These are phyloP conservation scores for Vishniacozyma victoriae DNA, from an alignment of 768 basidiomycete genomes.

Conservation along the genomic window DNA sequence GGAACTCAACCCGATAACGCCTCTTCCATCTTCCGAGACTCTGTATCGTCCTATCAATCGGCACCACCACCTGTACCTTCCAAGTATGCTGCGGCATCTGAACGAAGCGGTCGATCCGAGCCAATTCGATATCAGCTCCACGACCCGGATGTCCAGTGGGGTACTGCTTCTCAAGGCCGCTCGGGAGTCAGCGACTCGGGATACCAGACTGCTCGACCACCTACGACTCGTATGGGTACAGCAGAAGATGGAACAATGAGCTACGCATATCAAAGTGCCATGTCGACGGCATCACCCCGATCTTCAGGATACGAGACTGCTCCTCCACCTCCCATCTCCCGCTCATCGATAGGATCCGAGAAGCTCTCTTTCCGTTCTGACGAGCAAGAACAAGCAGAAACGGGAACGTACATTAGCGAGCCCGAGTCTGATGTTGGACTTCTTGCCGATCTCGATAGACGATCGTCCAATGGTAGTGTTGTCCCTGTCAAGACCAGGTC, in stretches of 20 bases:
- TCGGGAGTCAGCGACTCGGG: background rate
- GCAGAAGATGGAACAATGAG: too few relatives aligned
- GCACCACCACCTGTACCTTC: slow-evolving; percentile 36
- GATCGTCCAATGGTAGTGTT: slow-evolving; percentile 26
- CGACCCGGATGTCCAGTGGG: slow-evolving; percentile 19
- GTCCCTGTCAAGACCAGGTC: slow-evolving; percentile 1
- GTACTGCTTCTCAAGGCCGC: background rate
- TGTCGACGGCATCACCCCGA: background rate
- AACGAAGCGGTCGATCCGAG: too few relatives aligned
- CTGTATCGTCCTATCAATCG: slow-evolving; percentile 22
- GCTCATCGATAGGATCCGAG: background rate
- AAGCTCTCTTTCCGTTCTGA: slow-evolving; percentile 5
- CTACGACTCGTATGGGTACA: slow-evolving; percentile 3
- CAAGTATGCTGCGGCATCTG: background rate
- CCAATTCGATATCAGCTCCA: slow-evolving; percentile 24
- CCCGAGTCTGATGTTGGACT: slow-evolving; percentile 28
- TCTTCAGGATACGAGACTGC: slow-evolving; percentile 19
- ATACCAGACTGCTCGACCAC: slow-evolving; percentile 4
- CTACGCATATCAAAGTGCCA: background rate
- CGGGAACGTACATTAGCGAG: slow-evolving; percentile 26
- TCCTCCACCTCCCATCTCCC: slow-evolving; percentile 23
- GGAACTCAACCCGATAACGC: slow-evolving; percentile 5
- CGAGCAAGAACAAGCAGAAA: slow-evolving; percentile 16
- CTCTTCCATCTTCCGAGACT: slow-evolving; percentile 5
- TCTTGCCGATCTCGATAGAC: slow-evolving; percentile 33